These are phyloP conservation scores for Xylaria castorea DNA, from an alignment of 495 filamentous ascomycete species.

Conservation along the genomic window DNA sequence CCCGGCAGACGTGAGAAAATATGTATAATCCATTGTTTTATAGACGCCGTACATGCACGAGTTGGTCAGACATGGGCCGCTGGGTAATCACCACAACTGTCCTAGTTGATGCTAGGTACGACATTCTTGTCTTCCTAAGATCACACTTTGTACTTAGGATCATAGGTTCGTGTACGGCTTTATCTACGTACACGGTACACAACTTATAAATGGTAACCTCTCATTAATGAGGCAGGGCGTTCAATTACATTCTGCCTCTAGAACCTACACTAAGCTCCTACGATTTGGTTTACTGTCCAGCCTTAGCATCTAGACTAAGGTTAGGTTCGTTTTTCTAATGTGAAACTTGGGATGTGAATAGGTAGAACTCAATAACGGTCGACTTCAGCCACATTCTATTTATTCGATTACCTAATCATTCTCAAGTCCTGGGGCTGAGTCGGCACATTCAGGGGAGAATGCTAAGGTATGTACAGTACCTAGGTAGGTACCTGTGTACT, in stretches of 20 bases:
- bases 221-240: not conserved
- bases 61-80: not conserved
- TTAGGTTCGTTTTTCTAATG: not conserved
- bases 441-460: not conserved
- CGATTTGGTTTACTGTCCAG: not conserved
- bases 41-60: not conserved
- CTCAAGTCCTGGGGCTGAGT: not conserved
- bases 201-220: not conserved
- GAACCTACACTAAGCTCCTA: not conserved
- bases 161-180: not conserved
- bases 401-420: not conserved
- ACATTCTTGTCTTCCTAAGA: too few relatives aligned
- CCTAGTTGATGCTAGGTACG: too few relatives aligned
- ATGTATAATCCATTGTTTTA: not conserved
- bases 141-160: too few relatives aligned
- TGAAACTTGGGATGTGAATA: not conserved
- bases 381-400: not conserved
- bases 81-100: too few relatives aligned
- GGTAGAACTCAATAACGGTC: not conserved
- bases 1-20: not conserved
- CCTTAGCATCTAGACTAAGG: not conserved
- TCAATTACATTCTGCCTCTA: not conserved
- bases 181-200: not conserved
- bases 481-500: too few relatives aligned
- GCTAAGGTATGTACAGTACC: too few relatives aligned